These are phyloP conservation scores for Ceratobasidium sp. DNA, from an alignment of 1,284 basidiomycete genomes.

Conservation along the genomic window DNA sequence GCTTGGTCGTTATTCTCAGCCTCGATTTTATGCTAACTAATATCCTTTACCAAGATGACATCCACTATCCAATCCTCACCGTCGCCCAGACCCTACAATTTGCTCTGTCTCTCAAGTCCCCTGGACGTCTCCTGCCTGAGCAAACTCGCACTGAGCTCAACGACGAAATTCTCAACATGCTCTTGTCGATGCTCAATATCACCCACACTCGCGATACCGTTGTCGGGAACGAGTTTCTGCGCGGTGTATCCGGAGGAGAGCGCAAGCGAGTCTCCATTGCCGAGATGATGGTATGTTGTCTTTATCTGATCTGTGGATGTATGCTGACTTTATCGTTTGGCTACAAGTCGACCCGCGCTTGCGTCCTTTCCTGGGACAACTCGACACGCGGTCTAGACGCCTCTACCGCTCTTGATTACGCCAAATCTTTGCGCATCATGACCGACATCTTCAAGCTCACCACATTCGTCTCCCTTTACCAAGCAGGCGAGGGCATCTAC, in stretches of 20 bases:
- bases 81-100: constrained; percentile 69
- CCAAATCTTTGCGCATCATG: constrained; percentile 67
- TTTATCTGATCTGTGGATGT: too few species aligned
- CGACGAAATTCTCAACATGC: constrained; percentile 65
- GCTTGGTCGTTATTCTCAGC: constrained; percentile 50
- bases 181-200: constrained; percentile 73
- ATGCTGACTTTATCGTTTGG: too few species aligned
- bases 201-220: constrained; percentile 70
- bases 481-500: constrained; percentile 63
- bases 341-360: constrained; percentile 49
- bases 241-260: constrained; percentile 73
- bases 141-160: constrained; percentile 64
- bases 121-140: constrained; percentile 64
- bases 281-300: constrained; percentile 63
- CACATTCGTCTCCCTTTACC: constrained; percentile 67
- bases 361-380: constrained; percentile 66
- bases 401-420: constrained; percentile 70
- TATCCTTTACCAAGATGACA: constrained; percentile 60
- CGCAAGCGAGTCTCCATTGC: constrained; percentile 73
- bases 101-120: constrained; percentile 67
- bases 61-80: constrained; percentile 73
- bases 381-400: constrained; percentile 72
- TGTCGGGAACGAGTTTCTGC: constrained; percentile 68
- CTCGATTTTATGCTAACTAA: constrained; percentile 44
- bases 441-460: constrained; percentile 65